Evolutionary conservation across 345 rosid genomes (phyloP).

Genomic region (Aquilaria sinensis): DNA sequence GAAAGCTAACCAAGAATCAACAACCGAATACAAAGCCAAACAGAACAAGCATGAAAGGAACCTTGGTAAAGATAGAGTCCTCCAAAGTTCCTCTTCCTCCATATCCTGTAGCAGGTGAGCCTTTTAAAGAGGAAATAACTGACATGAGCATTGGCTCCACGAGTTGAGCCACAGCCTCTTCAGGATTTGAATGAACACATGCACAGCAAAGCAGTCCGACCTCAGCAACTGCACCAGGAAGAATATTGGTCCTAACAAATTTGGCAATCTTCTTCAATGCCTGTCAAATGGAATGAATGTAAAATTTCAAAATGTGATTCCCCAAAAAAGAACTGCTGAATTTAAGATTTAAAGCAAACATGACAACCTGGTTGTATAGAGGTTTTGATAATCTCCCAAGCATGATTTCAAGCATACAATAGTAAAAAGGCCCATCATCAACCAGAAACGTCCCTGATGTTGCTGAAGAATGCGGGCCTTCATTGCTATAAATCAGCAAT

Average conservation of each 20-base stretch:
- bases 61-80: constrained; percentile 58
- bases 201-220: constrained; percentile 99
- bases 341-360: constrained; percentile 16
- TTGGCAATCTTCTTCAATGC: constrained; percentile 94
- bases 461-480: constrained; percentile 86
- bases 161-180: constrained; percentile 79
- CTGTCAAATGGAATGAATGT: constrained; percentile 32
- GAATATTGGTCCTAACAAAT: constrained; percentile 86
- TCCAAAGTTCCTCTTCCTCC: constrained; percentile 66
- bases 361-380: constrained; percentile 69
- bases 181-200: constrained; percentile 91
- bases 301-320: constrained; percentile 11
- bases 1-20: constrained; percentile 13
- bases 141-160: constrained; percentile 80
- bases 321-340: neutral
- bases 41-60: constrained; percentile 27
- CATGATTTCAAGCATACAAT: constrained; percentile 96
- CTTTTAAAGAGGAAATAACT: constrained; percentile 81
- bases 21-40: constrained; percentile 9
- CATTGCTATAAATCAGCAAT: constrained; percentile 52
- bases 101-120: constrained; percentile 80
- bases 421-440: constrained; percentile 95
- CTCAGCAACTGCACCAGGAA: constrained; percentile 99
- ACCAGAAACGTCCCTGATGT: constrained; percentile 95
- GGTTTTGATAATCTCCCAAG: constrained; percentile 88